Conservation (phyloP, 2,329 filamentous ascomycete species). For the Balansia obtecta region DNA sequence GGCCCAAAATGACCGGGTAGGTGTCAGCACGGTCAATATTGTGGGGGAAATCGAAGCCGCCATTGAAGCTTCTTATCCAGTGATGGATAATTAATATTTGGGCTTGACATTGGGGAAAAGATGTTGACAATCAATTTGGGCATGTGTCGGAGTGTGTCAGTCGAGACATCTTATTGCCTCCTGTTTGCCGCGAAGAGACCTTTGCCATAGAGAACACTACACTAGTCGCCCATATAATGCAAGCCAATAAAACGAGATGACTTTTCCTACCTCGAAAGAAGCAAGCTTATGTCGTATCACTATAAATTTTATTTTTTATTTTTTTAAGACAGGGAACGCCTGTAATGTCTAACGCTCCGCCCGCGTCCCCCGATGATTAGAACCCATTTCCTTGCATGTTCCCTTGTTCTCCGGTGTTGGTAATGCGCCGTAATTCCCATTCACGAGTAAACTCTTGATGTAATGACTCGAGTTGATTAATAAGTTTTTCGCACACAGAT, state of each 20-base stretch:
- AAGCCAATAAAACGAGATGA: neutral
- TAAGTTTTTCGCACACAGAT: slow-evolving; percentile 67
- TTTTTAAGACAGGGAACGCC: slow-evolving; percentile 15
- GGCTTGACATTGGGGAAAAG: neutral
- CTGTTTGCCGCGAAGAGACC: neutral
- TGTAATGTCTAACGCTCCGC: slow-evolving; percentile 6
- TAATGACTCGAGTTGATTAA: slow-evolving; percentile 67
- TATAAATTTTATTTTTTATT: too few species aligned
- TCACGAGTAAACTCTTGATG: slow-evolving; percentile 87
- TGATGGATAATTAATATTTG: neutral
- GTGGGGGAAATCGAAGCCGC: neutral
- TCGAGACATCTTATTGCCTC: neutral
- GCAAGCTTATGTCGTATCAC: slow-evolving; percentile 6
- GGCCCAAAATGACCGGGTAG: neutral
- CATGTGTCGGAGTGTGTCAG: neutral
- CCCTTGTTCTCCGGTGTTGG: slow-evolving; percentile 48
- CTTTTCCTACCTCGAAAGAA: neutral
- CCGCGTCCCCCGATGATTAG: slow-evolving; percentile 11
- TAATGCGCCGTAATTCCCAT: slow-evolving; percentile 80
- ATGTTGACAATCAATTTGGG: neutral
- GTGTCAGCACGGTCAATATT: neutral
- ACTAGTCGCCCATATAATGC: neutral
- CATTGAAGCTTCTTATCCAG: neutral
- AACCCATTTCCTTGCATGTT: slow-evolving; percentile 26
- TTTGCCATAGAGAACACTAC: neutral